These are phyloP conservation scores for Ogataea ramenticola DNA, from an alignment of 805 yeast species.

Conservation along the genomic window DNA sequence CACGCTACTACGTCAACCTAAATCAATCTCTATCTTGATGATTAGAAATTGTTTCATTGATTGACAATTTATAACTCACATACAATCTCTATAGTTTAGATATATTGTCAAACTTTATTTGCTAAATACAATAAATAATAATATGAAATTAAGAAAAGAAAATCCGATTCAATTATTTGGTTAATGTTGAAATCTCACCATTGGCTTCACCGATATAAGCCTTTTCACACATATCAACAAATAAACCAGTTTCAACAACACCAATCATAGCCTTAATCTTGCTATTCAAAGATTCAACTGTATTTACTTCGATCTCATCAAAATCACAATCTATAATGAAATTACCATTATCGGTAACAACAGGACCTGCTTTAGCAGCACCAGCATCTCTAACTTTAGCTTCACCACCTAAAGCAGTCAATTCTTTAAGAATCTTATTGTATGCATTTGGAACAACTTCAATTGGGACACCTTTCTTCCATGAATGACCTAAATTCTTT, in stretches of 20 bases:
- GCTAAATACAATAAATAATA: not conserved
- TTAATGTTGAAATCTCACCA: constrained; percentile 34
- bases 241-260: constrained; percentile 94
- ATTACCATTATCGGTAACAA: constrained; percentile 92
- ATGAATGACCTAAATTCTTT: constrained; percentile 58
- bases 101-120: too few species aligned
- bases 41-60: too few species aligned
- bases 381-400: constrained; percentile 79
- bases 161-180: not conserved
- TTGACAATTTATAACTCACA: too few species aligned
- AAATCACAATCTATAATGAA: constrained; percentile 90
- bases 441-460: constrained; percentile 90
- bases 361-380: constrained; percentile 92
- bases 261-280: constrained; percentile 75
- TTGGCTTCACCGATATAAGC: constrained; percentile 86
- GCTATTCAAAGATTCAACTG: constrained; percentile 46
- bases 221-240: constrained; percentile 63
- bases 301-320: constrained; percentile 54
- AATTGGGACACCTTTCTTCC: constrained; percentile 92
- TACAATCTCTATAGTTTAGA: too few species aligned
- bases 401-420: constrained; percentile 56
- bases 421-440: constrained; percentile 62
- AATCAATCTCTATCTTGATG: too few species aligned
- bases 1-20: too few species aligned
- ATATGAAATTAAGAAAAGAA: too few species aligned